phyloP scores from a whole-genome alignment of 2,329 filamentous ascomycete species.

The Colletotrichum sp. region DNA sequence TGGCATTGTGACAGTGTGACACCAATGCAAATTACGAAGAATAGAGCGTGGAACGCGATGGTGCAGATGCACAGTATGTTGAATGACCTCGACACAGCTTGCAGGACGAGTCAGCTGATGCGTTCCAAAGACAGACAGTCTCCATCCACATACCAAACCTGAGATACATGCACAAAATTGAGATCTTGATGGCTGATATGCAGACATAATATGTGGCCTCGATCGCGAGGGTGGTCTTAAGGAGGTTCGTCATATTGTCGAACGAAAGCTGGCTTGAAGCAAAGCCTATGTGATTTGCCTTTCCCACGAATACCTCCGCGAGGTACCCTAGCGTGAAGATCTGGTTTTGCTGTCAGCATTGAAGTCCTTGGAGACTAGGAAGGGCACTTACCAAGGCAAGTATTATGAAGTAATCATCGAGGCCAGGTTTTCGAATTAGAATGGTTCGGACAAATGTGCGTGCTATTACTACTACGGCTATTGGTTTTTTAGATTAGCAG shows the following conservation, averaged over 20 bases:
- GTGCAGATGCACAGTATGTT: constrained; percentile 36
- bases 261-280: constrained; percentile 13
- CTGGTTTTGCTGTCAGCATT: not conserved
- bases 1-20: constrained; percentile 45
- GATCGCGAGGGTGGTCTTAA: constrained; percentile 38
- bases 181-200: constrained; percentile 45
- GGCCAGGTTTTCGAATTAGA: constrained; percentile 23
- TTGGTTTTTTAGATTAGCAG: not conserved
- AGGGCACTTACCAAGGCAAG: constrained; percentile 14
- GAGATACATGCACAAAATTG: constrained; percentile 51
- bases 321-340: constrained; percentile 20
- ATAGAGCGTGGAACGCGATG: constrained; percentile 41
- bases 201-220: constrained; percentile 46
- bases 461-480: constrained; percentile 21
- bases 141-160: constrained; percentile 40
- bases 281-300: constrained; percentile 26
- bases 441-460: constrained; percentile 18
- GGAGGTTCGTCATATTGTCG: constrained; percentile 24
- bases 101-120: not conserved
- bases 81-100: constrained; percentile 28
- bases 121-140: fast-evolving
- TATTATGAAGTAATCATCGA: constrained; percentile 25
- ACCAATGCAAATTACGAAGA: constrained; percentile 43
- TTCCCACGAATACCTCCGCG: constrained; percentile 22
- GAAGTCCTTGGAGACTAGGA: not conserved